Evolutionary conservation across 1,139 yeast genomes (phyloP).

Genomic region (Tardiomyces blankii): DNA sequence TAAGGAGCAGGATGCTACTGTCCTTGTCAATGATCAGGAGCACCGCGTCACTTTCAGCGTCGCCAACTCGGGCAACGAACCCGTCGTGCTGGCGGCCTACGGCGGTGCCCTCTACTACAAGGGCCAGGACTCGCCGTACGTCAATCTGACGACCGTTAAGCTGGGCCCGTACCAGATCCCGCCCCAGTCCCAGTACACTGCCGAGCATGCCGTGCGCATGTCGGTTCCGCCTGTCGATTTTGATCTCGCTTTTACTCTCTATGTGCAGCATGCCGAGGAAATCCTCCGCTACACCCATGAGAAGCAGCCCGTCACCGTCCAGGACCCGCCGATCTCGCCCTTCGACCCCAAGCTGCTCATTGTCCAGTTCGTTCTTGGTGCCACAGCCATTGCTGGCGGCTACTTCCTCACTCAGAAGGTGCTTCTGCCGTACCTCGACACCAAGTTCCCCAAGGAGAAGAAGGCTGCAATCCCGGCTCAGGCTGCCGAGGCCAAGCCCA

Average conservation of each 20-base stretch:
- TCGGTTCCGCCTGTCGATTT: constrained; percentile 50
- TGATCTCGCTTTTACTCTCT: constrained; percentile 49
- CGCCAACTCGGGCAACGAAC: constrained; percentile 44
- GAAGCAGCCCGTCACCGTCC: constrained; percentile 36
- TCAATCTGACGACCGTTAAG: constrained; percentile 54
- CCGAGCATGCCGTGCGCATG: constrained; percentile 24
- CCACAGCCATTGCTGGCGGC: constrained; percentile 38
- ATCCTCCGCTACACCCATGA: constrained; percentile 19
- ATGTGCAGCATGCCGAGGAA: constrained; percentile 38
- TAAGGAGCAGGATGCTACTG: constrained; percentile 6
- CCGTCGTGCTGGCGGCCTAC: constrained; percentile 54
- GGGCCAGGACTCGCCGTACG: constrained; percentile 30
- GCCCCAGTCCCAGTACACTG: constrained; percentile 37
- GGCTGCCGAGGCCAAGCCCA: constrained; percentile 24
- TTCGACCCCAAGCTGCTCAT: constrained; percentile 66
- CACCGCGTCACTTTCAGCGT: constrained; percentile 45
- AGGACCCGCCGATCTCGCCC: constrained; percentile 57
- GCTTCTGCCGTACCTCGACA: constrained; percentile 32
- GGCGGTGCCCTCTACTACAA: constrained; percentile 53
- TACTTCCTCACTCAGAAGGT: constrained; percentile 38
- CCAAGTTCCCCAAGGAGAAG: constrained; percentile 27
- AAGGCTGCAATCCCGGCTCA: constrained; percentile 10
- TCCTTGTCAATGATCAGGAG: constrained; percentile 37
- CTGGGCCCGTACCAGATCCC: constrained; percentile 48
- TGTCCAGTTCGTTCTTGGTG: constrained; percentile 45